Percentiles rank a stretch among this genome's conserved stretches.
phyloP scores from a whole-genome alignment of 2,329 filamentous ascomycete genomes.

The Fusarium duplospermum region DNA sequence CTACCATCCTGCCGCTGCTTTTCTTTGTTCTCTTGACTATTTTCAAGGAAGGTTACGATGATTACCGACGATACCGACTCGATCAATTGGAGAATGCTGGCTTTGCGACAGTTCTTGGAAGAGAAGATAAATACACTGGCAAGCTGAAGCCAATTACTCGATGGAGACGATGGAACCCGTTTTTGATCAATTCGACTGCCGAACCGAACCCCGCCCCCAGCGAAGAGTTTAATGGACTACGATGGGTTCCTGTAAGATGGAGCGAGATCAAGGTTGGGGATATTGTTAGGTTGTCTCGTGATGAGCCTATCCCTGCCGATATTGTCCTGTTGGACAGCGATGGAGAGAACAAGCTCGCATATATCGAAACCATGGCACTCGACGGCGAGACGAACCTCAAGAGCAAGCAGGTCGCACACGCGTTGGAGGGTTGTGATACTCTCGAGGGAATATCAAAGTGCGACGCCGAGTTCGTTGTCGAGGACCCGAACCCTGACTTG shows the following conservation, averaged over 20 bases:
- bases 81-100: slow-evolving; percentile 83
- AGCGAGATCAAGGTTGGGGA: slow-evolving; percentile 63
- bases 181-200: slow-evolving; percentile 45
- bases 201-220: slow-evolving; percentile 51
- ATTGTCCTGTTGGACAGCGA: slow-evolving; percentile 81
- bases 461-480: slow-evolving; percentile 73
- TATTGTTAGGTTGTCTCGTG: slow-evolving; percentile 65
- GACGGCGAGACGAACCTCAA: slow-evolving; percentile 88
- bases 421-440: slow-evolving; percentile 67
- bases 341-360: slow-evolving; percentile 83
- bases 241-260: slow-evolving; percentile 65
- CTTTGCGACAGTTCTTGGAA: slow-evolving; percentile 59
- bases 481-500: slow-evolving; percentile 82
- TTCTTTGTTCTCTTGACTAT: slow-evolving; percentile 86
- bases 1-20: slow-evolving; percentile 77
- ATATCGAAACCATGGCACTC: slow-evolving; percentile 85
- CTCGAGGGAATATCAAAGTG: slow-evolving; percentile 66
- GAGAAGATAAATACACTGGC: slow-evolving; percentile 49
- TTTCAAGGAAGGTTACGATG: slow-evolving; percentile 88
- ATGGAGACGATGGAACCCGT: slow-evolving; percentile 49
- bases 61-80: slow-evolving; percentile 81
- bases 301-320: slow-evolving; percentile 87
- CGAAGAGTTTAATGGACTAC: slow-evolving; percentile 69
- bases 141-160: slow-evolving; percentile 38
- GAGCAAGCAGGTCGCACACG: slow-evolving; percentile 75